Percentiles rank a stretch among this genome's conserved stretches.
Conservation (phyloP, 441 rosid genomes). For the Erodium moschatum region DNA sequence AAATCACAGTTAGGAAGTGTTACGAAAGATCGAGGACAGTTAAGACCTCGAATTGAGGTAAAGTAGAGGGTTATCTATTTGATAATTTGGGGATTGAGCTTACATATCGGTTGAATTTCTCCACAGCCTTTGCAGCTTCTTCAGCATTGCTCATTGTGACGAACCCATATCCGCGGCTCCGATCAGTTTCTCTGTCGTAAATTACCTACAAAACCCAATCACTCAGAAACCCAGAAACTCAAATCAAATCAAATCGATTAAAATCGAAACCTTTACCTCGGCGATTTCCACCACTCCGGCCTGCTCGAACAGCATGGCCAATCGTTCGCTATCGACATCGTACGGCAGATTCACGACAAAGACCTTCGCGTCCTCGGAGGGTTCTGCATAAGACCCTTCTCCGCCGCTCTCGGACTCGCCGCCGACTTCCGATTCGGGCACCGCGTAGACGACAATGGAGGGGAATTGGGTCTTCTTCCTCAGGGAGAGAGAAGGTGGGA, state of each 20-base stretch:
- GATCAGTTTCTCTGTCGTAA: conserved; percentile 69
- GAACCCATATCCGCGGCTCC: conserved; percentile 87
- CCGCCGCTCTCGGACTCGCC: not conserved
- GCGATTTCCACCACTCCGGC: conserved; percentile 9
- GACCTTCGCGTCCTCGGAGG: conserved; percentile 19
- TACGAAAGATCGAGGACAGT: not conserved
- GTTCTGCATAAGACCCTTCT: not conserved
- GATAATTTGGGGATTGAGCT: conserved; percentile 23
- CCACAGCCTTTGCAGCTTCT: conserved; percentile 80
- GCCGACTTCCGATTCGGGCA: conserved; percentile 5
- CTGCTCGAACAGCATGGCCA: conserved; percentile 22
- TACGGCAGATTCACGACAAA: conserved; percentile 21
- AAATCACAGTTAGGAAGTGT: no score
- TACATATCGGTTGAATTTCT: conserved; percentile 56
- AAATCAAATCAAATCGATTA: not conserved
- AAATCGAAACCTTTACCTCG: conserved; percentile 10
- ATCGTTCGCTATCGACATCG: conserved; percentile 21
- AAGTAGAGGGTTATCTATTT: no score
- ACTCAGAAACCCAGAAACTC: not conserved
- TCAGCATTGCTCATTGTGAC: conserved; percentile 85
- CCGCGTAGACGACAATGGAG: not conserved
- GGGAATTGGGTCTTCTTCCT: not conserved
- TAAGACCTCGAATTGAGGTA: not conserved
- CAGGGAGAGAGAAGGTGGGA: not conserved
- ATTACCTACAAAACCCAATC: conserved; percentile 41